Evolutionary conservation across 805 yeast species (phyloP).

Genomic region (Cephaloascus albidus): DNA sequence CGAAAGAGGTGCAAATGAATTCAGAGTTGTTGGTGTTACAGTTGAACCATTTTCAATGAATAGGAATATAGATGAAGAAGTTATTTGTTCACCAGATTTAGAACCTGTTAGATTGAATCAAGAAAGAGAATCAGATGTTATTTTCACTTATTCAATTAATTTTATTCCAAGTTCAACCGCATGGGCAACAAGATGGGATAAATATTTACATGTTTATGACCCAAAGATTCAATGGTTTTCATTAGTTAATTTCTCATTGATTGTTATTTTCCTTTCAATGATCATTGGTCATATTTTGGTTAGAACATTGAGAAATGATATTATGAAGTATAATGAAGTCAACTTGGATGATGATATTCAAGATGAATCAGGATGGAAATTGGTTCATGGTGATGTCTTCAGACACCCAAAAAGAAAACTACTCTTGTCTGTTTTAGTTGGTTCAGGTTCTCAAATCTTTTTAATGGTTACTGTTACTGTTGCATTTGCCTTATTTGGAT

Average conservation of each 20-base stretch:
- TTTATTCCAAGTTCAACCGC: conserved; percentile 64
- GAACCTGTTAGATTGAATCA: conserved; percentile 39
- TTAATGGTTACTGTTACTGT: conserved; percentile 68
- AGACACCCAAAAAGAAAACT: conserved; percentile 69
- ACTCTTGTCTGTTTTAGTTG: conserved; percentile 71
- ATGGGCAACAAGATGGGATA: conserved; percentile 99
- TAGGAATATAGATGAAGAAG: conserved; percentile 16
- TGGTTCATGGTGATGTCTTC: conserved; percentile 91
- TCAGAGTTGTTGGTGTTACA: conserved; percentile 85
- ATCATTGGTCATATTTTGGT: conserved; percentile 72
- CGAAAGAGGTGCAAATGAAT: conserved; percentile 52
- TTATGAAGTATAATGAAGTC: conserved; percentile 80
- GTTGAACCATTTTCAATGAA: conserved; percentile 59
- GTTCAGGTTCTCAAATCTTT: conserved; percentile 81
- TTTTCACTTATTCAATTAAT: conserved; percentile 74
- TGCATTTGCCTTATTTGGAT: conserved; percentile 78
- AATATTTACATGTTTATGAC: conserved; percentile 83
- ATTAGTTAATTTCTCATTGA: conserved; percentile 72
- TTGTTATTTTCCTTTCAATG: conserved; percentile 68
- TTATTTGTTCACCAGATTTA: conserved; percentile 20
- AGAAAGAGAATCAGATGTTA: conserved; percentile 46
- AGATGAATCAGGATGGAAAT: conserved; percentile 96
- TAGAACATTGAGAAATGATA: conserved; percentile 77
- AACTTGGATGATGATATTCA: conserved; percentile 80
- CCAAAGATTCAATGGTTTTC: conserved; percentile 97